Conservation (phyloP, 768 basidiomycete genomes). For the Tulasnella sp. region DNA sequence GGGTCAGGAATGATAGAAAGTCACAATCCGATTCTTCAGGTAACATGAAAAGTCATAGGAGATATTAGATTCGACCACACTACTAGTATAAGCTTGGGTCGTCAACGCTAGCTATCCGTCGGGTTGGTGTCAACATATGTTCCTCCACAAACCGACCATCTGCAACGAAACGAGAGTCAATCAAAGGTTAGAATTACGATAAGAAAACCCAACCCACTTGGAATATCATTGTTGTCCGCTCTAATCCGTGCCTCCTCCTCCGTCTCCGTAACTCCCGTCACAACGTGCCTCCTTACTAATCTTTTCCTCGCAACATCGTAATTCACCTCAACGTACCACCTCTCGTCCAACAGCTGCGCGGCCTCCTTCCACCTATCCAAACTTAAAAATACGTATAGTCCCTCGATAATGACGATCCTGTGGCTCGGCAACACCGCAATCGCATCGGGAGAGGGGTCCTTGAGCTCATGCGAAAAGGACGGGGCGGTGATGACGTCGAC, state of each 20-base stretch:
- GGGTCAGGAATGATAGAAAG: too few relatives aligned
- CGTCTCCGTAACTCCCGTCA: constrained; percentile 67
- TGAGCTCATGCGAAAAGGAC: constrained; percentile 81
- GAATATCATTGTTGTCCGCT: constrained; percentile 72
- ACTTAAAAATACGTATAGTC: constrained; percentile 79
- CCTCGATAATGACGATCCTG: constrained; percentile 82
- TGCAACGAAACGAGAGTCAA: constrained; percentile 31
- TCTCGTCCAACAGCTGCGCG: constrained; percentile 63
- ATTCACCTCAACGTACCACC: constrained; percentile 69
- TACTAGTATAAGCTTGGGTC: constrained; percentile 37
- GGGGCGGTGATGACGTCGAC: constrained; percentile 53
- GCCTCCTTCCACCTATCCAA: constrained; percentile 69
- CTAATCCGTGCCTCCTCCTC: constrained; percentile 62
- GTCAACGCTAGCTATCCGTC: constrained; percentile 44
- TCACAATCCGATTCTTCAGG: too few relatives aligned
- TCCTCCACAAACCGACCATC: constrained; percentile 47
- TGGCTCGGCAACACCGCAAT: constrained; percentile 58
- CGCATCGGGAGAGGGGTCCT: constrained; percentile 70
- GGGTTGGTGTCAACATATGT: constrained; percentile 44
- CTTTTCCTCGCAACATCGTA: constrained; percentile 53
- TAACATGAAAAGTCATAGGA: neutral
- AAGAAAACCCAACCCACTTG: constrained; percentile 49
- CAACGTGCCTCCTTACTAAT: constrained; percentile 69
- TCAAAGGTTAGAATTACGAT: constrained; percentile 35
- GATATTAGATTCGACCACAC: neutral